Base-by-base conservation (phyloP, 176 grass and related monocot species). In the Cenchrus purpureus region DNA sequence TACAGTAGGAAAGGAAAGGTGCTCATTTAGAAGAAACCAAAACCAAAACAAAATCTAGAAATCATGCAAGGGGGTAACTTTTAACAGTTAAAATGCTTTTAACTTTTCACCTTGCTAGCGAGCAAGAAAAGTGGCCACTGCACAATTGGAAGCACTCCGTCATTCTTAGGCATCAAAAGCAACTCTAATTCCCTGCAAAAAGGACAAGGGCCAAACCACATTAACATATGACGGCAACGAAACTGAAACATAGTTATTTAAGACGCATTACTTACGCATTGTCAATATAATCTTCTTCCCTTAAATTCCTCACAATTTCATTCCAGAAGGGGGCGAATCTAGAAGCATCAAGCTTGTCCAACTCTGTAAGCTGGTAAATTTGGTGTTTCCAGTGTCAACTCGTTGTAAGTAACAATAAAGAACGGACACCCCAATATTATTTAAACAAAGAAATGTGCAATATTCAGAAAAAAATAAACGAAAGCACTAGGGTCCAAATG, bases 301-400 rank as follows among this genome's bases (percentile, higher is more conserved):
- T 76, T 69, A 97, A 82, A 75, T 92, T 95, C 81, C 81, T 91
- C 79, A 95, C 87, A 55, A 95, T 95, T 86, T 95, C 92, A 77
- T 97, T 97, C 95, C 95, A 97, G 76, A 97, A 97, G 69, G 95
- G 95, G 79, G 95, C 79, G 61, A 97, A 97, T 91, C 76, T 95
- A 86, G 95, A 92, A 56, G 95, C 95, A 84, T 97, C 95, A 81
- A 95, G 89, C 92, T 91, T 97, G 66, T 86, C 87, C 57, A 97
- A 88, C 71, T 93, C 92, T 70, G 68, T 11, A 73, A 43, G 12
- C 95, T 97, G 68, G 28, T 28, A 87, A 79, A 87, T 83, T 77
- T 58, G 6, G 69, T 74, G 46, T 68, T 76, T 45, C 43, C 61
- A 74, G 6, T 22, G 74, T 79, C 80, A 90, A 69, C 60, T 15